A percentile compares a stretch with the other conserved stretches of the same genome.
Evolutionary conservation across 2,329 filamentous ascomycete species (phyloP).

Genomic region (Cladosporium cucumerinum): DNA sequence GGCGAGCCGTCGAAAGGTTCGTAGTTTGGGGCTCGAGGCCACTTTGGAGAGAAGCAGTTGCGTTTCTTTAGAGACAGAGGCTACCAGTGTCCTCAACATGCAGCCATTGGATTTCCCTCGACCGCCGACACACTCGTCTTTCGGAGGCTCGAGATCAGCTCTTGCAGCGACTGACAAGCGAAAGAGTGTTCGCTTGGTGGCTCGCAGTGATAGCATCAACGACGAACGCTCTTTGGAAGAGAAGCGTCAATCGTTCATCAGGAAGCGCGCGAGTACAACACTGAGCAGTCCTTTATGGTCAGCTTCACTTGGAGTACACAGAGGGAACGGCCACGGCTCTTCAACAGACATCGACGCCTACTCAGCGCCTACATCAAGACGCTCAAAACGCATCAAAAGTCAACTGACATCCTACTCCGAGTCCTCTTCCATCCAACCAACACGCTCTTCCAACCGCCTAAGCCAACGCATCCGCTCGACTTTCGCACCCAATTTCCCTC

Average conservation of each 20-base stretch:
- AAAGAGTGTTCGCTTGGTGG: conserved; percentile 41
- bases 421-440: conserved; percentile 32
- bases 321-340: neutral
- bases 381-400: conserved; percentile 15
- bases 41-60: conserved; percentile 35
- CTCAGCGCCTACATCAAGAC: neutral
- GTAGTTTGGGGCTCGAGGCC: conserved; percentile 28
- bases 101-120: conserved; percentile 38
- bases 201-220: conserved; percentile 34
- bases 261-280: conserved; percentile 38
- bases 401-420: conserved; percentile 27
- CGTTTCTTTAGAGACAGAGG: conserved; percentile 37
- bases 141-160: neutral
- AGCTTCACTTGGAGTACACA: conserved; percentile 9
- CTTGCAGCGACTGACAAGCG: conserved; percentile 30
- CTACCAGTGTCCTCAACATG: conserved; percentile 41
- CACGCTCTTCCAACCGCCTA: conserved; percentile 24
- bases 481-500: conserved; percentile 31
- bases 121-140: conserved; percentile 28
- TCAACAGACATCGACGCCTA: neutral
- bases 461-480: conserved; percentile 26
- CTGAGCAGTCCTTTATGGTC: conserved; percentile 41
- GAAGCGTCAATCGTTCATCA: conserved; percentile 37
- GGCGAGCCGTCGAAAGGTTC: conserved; percentile 16
- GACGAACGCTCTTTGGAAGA: conserved; percentile 40